These are phyloP conservation scores for Chalciporus chontae DNA, from an alignment of 768 basidiomycete species.

Conservation along the genomic window DNA sequence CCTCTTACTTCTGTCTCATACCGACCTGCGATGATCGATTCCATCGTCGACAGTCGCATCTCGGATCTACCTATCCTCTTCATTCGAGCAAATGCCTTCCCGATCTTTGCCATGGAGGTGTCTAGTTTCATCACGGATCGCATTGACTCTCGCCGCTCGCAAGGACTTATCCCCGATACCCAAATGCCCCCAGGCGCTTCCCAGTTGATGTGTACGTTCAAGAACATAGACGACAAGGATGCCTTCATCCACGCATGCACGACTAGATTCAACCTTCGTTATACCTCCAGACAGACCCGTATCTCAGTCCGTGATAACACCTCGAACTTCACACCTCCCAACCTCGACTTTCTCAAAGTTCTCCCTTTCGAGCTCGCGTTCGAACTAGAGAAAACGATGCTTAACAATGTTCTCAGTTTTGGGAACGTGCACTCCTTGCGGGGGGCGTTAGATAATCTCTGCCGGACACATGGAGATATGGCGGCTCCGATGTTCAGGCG, in stretches of 20 bases:
- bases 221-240: conserved; percentile 19
- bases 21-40: conserved; percentile 15
- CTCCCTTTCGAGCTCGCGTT: conserved; percentile 37
- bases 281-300: neutral
- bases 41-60: conserved; percentile 15
- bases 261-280: conserved; percentile 20
- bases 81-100: conserved; percentile 32
- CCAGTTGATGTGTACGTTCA: conserved; percentile 30
- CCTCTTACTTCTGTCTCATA: conserved; percentile 20
- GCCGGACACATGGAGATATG: conserved; percentile 7
- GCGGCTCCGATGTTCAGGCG: conserved; percentile 23
- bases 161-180: conserved; percentile 25
- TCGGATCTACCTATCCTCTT: conserved; percentile 26
- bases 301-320: conserved; percentile 19
- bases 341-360: conserved; percentile 23
- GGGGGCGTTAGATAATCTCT: conserved; percentile 18
- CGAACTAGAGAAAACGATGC: conserved; percentile 37
- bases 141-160: conserved; percentile 14
- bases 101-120: conserved; percentile 20
- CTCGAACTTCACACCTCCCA: conserved; percentile 3
- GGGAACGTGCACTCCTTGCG: conserved; percentile 22
- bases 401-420: conserved; percentile 24
- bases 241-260: conserved; percentile 28
- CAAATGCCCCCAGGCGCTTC: conserved; percentile 29
- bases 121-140: neutral